Base-by-base conservation (phyloP, 2,329 filamentous ascomycete genomes). In the Neoarthrinium moseri region DNA sequence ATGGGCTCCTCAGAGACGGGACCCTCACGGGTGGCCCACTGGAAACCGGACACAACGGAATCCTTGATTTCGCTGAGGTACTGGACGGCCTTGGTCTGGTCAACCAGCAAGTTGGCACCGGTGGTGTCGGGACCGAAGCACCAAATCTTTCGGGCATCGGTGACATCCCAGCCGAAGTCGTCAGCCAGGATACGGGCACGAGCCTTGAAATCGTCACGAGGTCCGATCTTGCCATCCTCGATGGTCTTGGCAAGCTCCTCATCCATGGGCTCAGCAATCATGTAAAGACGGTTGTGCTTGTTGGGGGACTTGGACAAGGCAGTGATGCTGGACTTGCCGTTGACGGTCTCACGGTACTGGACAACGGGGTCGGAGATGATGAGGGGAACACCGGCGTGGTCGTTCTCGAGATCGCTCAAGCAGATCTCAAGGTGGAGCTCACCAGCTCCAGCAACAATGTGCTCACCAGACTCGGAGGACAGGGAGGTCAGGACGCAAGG, bases 31-130 rank as follows among this genome's bases (percentile, higher is more conserved):
- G 89, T 90, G 60, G 94, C 94, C 94, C 94, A 99, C 78, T 99
- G 94, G 91, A 99, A 99, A 86, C 94, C 94, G 61, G 94, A 97
- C 68, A 97, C 91, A 62, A 97, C 87, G 52, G 92, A 97, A 71
- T 99, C 94, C 89, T 99, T 99, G 86, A 99, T 99, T 89, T 99
- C 94, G 81, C 90, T 94, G 68, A 99, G 84, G 86, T 97, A 99
- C 82, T 99, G 94, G 59, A 99, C 94, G 63, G 94, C 94, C 89
- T 97, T 99, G 83, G 92, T 96, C 87, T 97, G 94, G 78, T 99
- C 94, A 68, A 99, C 86, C 63, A 99, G 81, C 83, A 99, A 79
- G 86, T 99, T 99, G 83, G 94, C 87, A 74, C 94, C 94, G 68
- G 80, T 94, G 71, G 91, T 95, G 75, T 99, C 94, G 64, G 94